These are phyloP conservation scores for Spathaspora arborariae DNA, from an alignment of 805 yeast genomes.

Conservation along the genomic window DNA sequence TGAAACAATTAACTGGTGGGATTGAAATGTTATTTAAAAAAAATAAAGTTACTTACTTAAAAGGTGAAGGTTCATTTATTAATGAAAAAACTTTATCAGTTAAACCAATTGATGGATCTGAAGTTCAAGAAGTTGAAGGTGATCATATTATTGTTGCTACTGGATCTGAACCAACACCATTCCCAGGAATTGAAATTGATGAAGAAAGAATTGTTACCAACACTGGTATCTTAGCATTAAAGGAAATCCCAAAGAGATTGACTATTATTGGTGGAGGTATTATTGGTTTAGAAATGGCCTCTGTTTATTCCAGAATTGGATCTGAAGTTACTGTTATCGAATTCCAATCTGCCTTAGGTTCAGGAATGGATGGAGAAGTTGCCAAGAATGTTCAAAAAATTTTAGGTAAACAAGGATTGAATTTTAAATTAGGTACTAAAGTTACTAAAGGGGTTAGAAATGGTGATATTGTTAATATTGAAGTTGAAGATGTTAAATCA, in stretches of 20 bases:
- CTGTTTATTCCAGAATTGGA: conserved; percentile 94
- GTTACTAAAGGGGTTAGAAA: conserved; percentile 83
- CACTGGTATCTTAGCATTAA: conserved; percentile 82
- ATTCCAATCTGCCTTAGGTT: conserved; percentile 89
- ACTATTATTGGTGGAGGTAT: conserved; percentile 99
- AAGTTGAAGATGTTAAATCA: conserved; percentile 82
- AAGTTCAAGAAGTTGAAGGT: conserved; percentile 68
- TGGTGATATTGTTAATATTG: conserved; percentile 84
- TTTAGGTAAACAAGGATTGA: conserved; percentile 90
- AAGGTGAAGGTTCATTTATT: conserved; percentile 87
- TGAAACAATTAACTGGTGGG: conserved; percentile 87
- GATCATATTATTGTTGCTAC: conserved; percentile 91
- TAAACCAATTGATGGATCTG: conserved; percentile 78
- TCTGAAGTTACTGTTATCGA: conserved; percentile 93
- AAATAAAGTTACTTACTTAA: conserved; percentile 89
- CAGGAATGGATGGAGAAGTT: conserved; percentile 97
- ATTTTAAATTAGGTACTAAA: conserved; percentile 89
- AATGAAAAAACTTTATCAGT: conserved; percentile 77
- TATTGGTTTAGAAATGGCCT: conserved; percentile 99
- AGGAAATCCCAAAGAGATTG: conserved; percentile 87
- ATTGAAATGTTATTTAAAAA: conserved; percentile 93
- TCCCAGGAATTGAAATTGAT: conserved; percentile 96
- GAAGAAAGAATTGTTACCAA: conserved; percentile 96
- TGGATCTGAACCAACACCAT: conserved; percentile 97
- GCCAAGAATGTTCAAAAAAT: conserved; percentile 86